These are phyloP conservation scores for Gonapodya prolifera DNA, from an alignment of 192 early-diverging fungal species.

Conservation along the genomic window DNA sequence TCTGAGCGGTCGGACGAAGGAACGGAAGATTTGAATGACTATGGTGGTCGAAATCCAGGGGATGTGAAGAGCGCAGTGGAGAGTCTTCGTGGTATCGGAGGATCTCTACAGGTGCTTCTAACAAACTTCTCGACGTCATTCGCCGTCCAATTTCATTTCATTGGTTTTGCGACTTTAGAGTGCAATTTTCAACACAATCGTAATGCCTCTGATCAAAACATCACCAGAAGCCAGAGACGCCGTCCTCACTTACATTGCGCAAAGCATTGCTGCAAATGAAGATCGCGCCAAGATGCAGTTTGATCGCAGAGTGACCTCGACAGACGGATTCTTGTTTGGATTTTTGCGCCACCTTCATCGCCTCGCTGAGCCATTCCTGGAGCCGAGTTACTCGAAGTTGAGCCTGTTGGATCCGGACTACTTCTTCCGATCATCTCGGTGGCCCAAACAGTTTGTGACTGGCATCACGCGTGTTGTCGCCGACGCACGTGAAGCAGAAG, in stretches of 20 bases:
- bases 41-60: conserved; percentile 32
- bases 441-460: conserved; percentile 35
- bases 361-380: conserved; percentile 78
- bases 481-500: conserved; percentile 51
- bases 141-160: not conserved
- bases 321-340: conserved; percentile 80
- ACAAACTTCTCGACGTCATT: conserved; percentile 1
- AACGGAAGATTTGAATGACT: no score
- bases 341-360: conserved; percentile 46
- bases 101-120: conserved; percentile 20
- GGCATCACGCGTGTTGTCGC: conserved; percentile 73
- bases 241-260: not conserved
- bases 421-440: no score
- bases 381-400: conserved; percentile 50
- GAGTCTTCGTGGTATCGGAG: conserved; percentile 18
- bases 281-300: conserved; percentile 68
- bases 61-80: conserved; percentile 26
- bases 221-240: conserved; percentile 36
- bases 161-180: no score
- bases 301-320: conserved; percentile 54
- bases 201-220: conserved; percentile 51
- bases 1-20: no score
- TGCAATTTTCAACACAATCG: conserved; percentile 19
- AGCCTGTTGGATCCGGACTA: conserved; percentile 4
- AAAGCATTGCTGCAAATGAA: conserved; percentile 34